A percentile compares a stretch with the other conserved stretches of the same genome.
phyloP scores from a whole-genome alignment of 2,329 filamentous ascomycete species.

The Aspergillus pseudoviridinutans region DNA sequence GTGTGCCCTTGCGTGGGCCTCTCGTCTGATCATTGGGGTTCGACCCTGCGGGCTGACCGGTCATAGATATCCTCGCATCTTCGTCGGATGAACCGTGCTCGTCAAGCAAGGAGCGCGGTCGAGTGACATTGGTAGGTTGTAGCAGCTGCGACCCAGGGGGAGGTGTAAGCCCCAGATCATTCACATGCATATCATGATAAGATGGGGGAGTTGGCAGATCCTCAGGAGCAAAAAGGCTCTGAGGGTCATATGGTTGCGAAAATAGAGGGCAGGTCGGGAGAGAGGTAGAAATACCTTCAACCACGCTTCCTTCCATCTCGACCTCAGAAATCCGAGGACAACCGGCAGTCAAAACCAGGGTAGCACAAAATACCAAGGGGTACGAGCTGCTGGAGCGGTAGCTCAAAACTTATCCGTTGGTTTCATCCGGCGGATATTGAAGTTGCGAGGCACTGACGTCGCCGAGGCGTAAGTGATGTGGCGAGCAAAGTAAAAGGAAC shows the following conservation, averaged over 20 bases:
- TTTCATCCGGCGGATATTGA: not conserved
- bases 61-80: not conserved
- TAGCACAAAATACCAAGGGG: not conserved
- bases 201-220: constrained; percentile 16
- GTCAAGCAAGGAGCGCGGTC: constrained; percentile 7
- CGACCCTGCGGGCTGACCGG: not conserved
- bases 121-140: constrained; percentile 10
- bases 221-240: constrained; percentile 17
- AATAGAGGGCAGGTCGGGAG: constrained; percentile 19
- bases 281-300: constrained; percentile 41
- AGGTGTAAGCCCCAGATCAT: constrained; percentile 44
- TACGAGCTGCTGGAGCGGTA: not conserved
- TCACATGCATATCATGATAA: constrained; percentile 22
- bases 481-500: not conserved
- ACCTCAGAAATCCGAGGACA: not conserved
- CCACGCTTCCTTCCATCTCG: constrained; percentile 23
- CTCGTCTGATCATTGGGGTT: not conserved
- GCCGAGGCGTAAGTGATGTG: not conserved
- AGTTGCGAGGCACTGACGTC: not conserved
- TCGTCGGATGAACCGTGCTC: constrained; percentile 2
- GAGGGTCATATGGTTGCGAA: constrained; percentile 10
- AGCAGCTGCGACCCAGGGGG: constrained; percentile 35
- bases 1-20: not conserved
- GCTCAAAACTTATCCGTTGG: not conserved
- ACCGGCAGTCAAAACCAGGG: not conserved